phyloP scores from a whole-genome alignment of 352 stramenopile species.

The Globisporangium spiculum region DNA sequence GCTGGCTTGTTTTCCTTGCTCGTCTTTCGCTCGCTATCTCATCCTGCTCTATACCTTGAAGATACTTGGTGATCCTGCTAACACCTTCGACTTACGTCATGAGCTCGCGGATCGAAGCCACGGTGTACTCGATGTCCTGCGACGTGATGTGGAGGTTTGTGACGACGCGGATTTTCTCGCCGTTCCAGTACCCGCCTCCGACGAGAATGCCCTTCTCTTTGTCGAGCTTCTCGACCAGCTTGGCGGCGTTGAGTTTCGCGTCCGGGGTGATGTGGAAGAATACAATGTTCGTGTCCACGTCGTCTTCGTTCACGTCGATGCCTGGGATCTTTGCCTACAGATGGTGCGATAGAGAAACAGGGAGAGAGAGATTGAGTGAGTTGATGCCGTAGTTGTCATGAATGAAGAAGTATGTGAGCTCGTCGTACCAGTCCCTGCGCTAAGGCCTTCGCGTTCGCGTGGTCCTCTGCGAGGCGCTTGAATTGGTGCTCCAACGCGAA shows the following conservation, averaged over 20 bases:
- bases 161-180: constrained; percentile 59
- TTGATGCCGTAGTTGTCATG: neutral
- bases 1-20: neutral
- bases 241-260: constrained; percentile 53
- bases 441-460: constrained; percentile 73
- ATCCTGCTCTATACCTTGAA: neutral
- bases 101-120: constrained; percentile 55
- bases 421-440: constrained; percentile 49
- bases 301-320: constrained; percentile 53
- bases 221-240: constrained; percentile 56
- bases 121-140: constrained; percentile 60
- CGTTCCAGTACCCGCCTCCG: constrained; percentile 58
- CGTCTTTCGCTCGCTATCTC: neutral
- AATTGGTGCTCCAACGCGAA: constrained; percentile 90
- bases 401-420: neutral
- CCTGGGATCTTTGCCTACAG: constrained; percentile 47
- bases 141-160: constrained; percentile 73
- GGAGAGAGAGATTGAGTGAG: neutral
- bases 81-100: constrained; percentile 28
- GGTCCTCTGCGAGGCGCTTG: constrained; percentile 77
- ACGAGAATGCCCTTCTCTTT: constrained; percentile 68
- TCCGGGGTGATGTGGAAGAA: constrained; percentile 65
- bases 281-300: constrained; percentile 90
- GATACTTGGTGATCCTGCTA: neutral
- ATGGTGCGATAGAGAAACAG: neutral